Conservation (phyloP, 768 basidiomycete genomes). For the Mycena alexandri region DNA sequence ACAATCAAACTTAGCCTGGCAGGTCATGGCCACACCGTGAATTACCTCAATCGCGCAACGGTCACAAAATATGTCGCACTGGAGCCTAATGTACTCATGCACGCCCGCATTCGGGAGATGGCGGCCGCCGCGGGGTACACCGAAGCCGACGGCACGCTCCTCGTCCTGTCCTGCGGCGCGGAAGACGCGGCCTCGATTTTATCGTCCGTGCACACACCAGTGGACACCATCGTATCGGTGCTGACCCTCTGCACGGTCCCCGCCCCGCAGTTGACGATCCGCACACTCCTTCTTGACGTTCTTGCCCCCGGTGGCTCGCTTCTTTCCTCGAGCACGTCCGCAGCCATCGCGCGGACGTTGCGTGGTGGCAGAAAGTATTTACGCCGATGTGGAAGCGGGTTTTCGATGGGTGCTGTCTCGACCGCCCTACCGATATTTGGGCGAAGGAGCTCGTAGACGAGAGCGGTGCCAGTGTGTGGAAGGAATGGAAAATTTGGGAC, state of each 20-base stretch:
- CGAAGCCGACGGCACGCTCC: constrained; percentile 64
- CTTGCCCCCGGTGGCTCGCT: constrained; percentile 75
- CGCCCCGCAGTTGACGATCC: constrained; percentile 61
- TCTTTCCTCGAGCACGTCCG: constrained; percentile 78
- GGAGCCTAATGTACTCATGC: constrained; percentile 79
- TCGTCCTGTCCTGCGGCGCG: constrained; percentile 74
- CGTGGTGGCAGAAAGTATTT: constrained; percentile 82
- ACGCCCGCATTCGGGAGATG: constrained; percentile 60
- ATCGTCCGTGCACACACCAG: constrained; percentile 46
- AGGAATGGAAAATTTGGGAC: constrained; percentile 56
- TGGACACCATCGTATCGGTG: constrained; percentile 75
- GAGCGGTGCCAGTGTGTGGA: constrained; percentile 61
- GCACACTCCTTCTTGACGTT: constrained; percentile 59
- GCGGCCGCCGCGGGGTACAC: constrained; percentile 66
- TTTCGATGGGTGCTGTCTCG: constrained; percentile 76
- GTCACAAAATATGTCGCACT: constrained; percentile 79
- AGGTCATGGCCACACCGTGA: constrained; percentile 75
- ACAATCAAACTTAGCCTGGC: too few relatives aligned
- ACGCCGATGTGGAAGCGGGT: constrained; percentile 71
- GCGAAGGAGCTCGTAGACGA: constrained; percentile 50
- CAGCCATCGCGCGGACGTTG: constrained; percentile 63
- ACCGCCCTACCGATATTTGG: constrained; percentile 67
- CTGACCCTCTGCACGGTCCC: constrained; percentile 78
- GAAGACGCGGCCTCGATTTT: constrained; percentile 68
- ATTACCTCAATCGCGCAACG: constrained; percentile 66